Evolutionary conservation across 129 eudicot species (phyloP).

Genomic region (Rutidosis leptorrhynchoides): DNA sequence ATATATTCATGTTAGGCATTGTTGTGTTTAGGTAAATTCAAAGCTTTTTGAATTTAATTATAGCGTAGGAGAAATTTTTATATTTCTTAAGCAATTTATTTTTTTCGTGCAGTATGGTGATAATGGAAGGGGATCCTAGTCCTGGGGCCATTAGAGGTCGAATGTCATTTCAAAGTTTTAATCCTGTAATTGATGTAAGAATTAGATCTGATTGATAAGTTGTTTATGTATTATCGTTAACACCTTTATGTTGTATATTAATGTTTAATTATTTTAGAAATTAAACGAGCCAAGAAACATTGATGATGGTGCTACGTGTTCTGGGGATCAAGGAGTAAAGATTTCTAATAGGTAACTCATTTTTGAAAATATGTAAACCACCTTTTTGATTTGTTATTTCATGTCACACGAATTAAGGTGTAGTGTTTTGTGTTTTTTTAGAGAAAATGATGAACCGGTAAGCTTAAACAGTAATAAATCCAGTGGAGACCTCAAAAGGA

Average conservation of each 20-base stretch:
- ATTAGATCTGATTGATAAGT: conserved; percentile 22
- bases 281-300: conserved; percentile 46
- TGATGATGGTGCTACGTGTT: conserved; percentile 49
- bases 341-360: conserved; percentile 38
- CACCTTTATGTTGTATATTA: conserved; percentile 12
- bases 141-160: conserved; percentile 85
- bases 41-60: not conserved
- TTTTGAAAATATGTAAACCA: not conserved
- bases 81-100: conserved; percentile 5
- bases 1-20: no score
- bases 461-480: conserved; percentile 30
- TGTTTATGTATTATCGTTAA: not conserved
- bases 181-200: conserved; percentile 92
- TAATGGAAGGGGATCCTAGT: conserved; percentile 91
- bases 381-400: not conserved
- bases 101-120: conserved; percentile 62
- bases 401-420: conserved; percentile 1
- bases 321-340: conserved; percentile 49
- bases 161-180: conserved; percentile 84
- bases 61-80: not conserved
- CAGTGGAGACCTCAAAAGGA: conserved; percentile 64
- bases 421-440: conserved; percentile 28
- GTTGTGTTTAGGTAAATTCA: no score
- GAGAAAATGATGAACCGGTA: conserved; percentile 44
- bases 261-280: conserved; percentile 54